These are phyloP conservation scores for Herpetospermum pedunculosum DNA, from an alignment of 306 rosid species.

Conservation along the genomic window DNA sequence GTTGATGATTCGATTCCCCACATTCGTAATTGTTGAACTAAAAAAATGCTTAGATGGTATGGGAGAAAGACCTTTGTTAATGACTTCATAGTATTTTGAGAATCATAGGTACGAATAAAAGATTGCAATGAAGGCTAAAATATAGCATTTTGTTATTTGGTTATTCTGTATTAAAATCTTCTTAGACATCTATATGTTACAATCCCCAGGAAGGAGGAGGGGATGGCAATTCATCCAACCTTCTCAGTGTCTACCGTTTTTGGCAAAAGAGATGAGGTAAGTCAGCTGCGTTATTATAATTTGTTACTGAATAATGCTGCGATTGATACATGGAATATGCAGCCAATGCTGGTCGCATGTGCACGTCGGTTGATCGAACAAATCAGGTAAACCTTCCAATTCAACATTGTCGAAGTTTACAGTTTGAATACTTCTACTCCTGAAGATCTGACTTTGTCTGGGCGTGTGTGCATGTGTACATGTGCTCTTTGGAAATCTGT, in stretches of 20 bases:
- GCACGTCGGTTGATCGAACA: constrained; percentile 81
- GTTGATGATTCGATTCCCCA: background rate
- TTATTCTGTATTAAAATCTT: background rate
- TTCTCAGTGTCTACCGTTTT: constrained; percentile 72
- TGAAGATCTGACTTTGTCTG: background rate
- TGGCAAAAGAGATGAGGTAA: constrained; percentile 94
- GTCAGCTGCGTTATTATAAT: background rate
- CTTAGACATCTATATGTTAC: background rate
- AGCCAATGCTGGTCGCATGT: constrained; percentile 80
- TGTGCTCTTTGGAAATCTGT: background rate
- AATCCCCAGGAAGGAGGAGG: constrained; percentile 71
- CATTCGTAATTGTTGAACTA: background rate
- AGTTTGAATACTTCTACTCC: background rate
- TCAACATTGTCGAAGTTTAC: background rate
- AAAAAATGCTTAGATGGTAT: background rate
- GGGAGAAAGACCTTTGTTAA: background rate
- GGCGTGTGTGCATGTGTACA: background rate
- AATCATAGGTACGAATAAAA: background rate
- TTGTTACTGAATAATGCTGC: background rate
- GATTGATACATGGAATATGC: constrained; percentile 23
- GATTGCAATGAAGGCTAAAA: background rate
- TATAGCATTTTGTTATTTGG: background rate
- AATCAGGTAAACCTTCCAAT: constrained; percentile 37
- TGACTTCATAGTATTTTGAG: background rate
- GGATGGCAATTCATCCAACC: constrained; percentile 60